These are phyloP conservation scores for Pisolithus microcarpus DNA, from an alignment of 768 basidiomycete species.

Conservation along the genomic window DNA sequence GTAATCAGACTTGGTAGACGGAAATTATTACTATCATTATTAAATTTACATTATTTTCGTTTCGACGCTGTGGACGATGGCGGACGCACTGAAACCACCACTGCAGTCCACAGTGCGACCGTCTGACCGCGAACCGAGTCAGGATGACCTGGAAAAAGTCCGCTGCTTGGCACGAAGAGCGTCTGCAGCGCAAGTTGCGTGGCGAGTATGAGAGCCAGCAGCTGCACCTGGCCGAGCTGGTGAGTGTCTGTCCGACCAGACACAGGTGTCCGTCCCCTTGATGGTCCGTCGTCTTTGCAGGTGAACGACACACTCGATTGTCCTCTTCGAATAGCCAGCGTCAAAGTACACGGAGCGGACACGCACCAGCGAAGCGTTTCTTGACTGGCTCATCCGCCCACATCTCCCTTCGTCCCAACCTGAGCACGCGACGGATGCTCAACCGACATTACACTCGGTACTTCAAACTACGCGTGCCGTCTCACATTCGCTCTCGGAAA, in stretches of 20 bases:
- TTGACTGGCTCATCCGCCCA: slow-evolving; percentile 71
- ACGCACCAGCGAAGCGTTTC: slow-evolving; percentile 71
- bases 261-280: neutral
- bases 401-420: slow-evolving; percentile 30
- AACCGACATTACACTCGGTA: slow-evolving; percentile 50
- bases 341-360: slow-evolving; percentile 74
- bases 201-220: slow-evolving; percentile 76
- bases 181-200: slow-evolving; percentile 56
- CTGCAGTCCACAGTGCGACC: slow-evolving; percentile 51
- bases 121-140: slow-evolving; percentile 39
- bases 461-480: slow-evolving; percentile 65
- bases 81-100: slow-evolving; percentile 31
- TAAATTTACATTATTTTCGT: neutral
- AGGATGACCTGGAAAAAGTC: slow-evolving; percentile 46
- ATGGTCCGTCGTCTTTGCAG: neutral
- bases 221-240: slow-evolving; percentile 55
- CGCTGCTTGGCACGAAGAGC: slow-evolving; percentile 68
- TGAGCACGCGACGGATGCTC: slow-evolving; percentile 5
- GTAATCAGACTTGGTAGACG: no score
- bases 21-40: neutral
- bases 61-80: neutral
- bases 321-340: slow-evolving; percentile 61
- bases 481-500: slow-evolving; percentile 55
- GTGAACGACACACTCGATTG: slow-evolving; percentile 46
- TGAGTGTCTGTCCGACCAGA: slow-evolving; percentile 25